Percentiles rank a stretch among this genome's conserved stretches.
These are phyloP conservation scores for Coemansia sp. DNA, from an alignment of 192 early-diverging fungal species.

Conservation along the genomic window DNA sequence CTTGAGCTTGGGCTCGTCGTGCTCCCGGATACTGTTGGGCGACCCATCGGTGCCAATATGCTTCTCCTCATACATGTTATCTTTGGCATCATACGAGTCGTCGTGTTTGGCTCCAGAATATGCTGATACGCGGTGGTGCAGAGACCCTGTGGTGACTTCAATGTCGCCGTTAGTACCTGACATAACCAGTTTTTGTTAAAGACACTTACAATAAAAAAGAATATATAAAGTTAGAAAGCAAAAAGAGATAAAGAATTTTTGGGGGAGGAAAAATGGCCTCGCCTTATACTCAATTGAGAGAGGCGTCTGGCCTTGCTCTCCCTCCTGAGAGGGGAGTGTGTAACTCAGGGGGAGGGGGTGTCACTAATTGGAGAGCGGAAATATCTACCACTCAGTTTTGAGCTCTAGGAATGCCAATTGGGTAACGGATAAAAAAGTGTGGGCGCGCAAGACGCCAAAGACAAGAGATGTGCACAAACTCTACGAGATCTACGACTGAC, in stretches of 20 bases:
- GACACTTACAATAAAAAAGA: not conserved
- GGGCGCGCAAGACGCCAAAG: not conserved
- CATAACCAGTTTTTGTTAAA: not conserved
- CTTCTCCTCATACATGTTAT: constrained; percentile 17
- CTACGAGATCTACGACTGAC: not conserved
- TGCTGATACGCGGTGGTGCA: constrained; percentile 8
- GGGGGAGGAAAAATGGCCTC: not conserved
- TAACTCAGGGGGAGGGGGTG: not conserved
- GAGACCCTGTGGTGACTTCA: not conserved
- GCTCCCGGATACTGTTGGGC: constrained; percentile 18
- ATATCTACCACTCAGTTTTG: not conserved
- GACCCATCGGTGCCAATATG: not conserved
- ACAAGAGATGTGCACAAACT: not conserved
- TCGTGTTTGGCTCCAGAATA: not conserved
- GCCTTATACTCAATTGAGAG: not conserved
- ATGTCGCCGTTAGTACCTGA: constrained; percentile 13
- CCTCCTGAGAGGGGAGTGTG: not conserved
- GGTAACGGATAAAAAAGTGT: not conserved
- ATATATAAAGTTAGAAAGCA: too few relatives aligned
- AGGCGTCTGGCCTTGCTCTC: not conserved
- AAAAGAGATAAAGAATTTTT: not conserved
- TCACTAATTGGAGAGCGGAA: not conserved
- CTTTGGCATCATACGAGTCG: constrained; percentile 3
- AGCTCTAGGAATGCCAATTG: not conserved
- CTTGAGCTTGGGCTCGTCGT: constrained; percentile 52